Evolutionary conservation across 331 rosid species (phyloP), one percentile per base, ranked within the genome.

Genomic region (Cydonia oblonga): DNA sequence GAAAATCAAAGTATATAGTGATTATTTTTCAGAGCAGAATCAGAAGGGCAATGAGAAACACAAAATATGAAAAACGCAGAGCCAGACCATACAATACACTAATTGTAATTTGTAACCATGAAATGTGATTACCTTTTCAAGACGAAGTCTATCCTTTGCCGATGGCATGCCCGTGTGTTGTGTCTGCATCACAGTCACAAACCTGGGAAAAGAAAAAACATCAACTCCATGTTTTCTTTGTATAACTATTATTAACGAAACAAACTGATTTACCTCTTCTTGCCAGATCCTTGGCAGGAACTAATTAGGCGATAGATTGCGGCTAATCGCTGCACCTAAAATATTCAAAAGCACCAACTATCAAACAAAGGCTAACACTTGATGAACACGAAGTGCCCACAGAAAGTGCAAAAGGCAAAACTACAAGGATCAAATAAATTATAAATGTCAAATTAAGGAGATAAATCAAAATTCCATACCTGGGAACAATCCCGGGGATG

Each of bases 401-500:
- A 65, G 19, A 57, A 49, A 25, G 57, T 8, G 40, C n/a, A 59
- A 65, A 54, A 7, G 16, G 22, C 26, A 49, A 32, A 66, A 65
- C 19, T 54, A 58, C 0, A 3, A 71, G 66, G 71, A 38, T 5
- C 64, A 24, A 33, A 64, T 33, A 69, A 23, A 7, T 65, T 28
- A 56, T 23, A 49, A 76, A 61, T 30, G 23, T 32, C 10, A 53
- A n/a, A 63, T 40, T 11, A 51, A 33, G 24, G 16, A 46, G 68
- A 38, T 20, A 59, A 18, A 71, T 24, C 8, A 2, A 25, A 58
- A 61, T 8, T 57, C 29, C 69, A 23, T 77, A 93, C 98, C 97
- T 88, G 98, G 58, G 89, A 72, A 81, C 98, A 93, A 81, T 89
- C 98, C 59, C 87, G 85, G 70, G 90, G 74, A 80, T 91, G 90